Evolutionary conservation across 75 land plant genomes (phyloP).

Genomic region (Pinus taeda): DNA sequence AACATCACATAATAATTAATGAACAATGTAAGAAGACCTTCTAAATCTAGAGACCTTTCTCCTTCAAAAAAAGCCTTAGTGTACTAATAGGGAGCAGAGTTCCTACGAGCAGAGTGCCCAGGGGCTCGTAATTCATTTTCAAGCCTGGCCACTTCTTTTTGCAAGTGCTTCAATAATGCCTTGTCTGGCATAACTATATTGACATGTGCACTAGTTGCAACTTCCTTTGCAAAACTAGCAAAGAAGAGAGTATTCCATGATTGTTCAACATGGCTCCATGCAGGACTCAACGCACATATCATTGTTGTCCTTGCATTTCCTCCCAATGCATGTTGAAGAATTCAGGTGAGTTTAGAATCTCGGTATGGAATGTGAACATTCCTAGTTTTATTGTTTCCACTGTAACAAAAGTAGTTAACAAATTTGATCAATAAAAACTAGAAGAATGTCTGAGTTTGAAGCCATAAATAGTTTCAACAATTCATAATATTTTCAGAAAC

Average conservation of each 20-base stretch:
- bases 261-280: conserved; percentile 88
- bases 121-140: conserved; percentile 70
- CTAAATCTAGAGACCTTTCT: conserved; percentile 71
- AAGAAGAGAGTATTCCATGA: conserved; percentile 91
- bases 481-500: not conserved
- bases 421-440: conserved; percentile 3
- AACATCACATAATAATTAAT: not conserved
- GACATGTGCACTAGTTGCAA: conserved; percentile 83
- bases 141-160: conserved; percentile 88
- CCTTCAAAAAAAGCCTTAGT: conserved; percentile 52
- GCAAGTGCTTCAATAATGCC: conserved; percentile 91
- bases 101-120: conserved; percentile 16
- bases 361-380: conserved; percentile 89
- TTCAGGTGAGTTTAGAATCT: conserved; percentile 95
- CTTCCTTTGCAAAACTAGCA: conserved; percentile 97
- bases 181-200: conserved; percentile 95
- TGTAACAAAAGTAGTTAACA: conserved; percentile 10
- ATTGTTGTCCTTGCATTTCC: conserved; percentile 98
- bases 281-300: conserved; percentile 99
- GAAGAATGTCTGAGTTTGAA: not conserved
- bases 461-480: too few species aligned
- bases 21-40: conserved; percentile 42
- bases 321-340: conserved; percentile 86
- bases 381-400: conserved; percentile 69
- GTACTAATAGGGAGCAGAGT: conserved; percentile 12